Base-by-base conservation (phyloP, 345 rosid genomes). In the Clarkia xantiana region DNA sequence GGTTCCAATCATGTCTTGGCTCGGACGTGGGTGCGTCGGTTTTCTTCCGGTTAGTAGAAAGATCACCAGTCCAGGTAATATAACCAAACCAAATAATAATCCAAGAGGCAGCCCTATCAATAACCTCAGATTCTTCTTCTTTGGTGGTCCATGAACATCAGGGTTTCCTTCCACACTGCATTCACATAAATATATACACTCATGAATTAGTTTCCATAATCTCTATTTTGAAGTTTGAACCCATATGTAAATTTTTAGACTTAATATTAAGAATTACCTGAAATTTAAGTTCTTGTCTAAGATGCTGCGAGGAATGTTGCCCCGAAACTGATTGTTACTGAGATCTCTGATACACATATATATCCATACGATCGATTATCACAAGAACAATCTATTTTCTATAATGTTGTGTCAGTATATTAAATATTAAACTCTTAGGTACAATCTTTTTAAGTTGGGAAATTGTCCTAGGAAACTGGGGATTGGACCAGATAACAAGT, bases 401-500 rank as follows among this genome's bases (percentile, higher is more conserved):
- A 29, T 10, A 1, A 5, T 29, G 36, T 29, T 29, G 36, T 29
- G 36, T 7, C 36, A 29, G 8, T 7, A 29, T n/a, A n/a, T n/a
- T n/a, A n/a, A 29, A 29, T 29, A 29, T 29, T 5, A 29, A 10
- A 3, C 9, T 29, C 60, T 38, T 39, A 56, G n/a, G n/a, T n/a
- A n/a, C 45, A 56, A 52, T 18, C 11, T 2, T 18, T 18, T 46
- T 46, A 56, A 46, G 20, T 56, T 45, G 44, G 51, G 59, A 36
- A 56, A 29, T 11, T 14, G 39, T 44, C 60, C 60, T 4, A 56
- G 51, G 60, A 56, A 56, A 29, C 46, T 47, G 10, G 53, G 53
- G 20, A 56, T 56, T 9, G 39, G 40, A 18, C 60, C 60, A 7
- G n/a, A 15, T 9, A 56, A 36, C 19, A 38, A 38, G 53, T 47